These are phyloP conservation scores for Chenopodium suecicum DNA, from an alignment of 148 eudicot genomes.

Conservation along the genomic window DNA sequence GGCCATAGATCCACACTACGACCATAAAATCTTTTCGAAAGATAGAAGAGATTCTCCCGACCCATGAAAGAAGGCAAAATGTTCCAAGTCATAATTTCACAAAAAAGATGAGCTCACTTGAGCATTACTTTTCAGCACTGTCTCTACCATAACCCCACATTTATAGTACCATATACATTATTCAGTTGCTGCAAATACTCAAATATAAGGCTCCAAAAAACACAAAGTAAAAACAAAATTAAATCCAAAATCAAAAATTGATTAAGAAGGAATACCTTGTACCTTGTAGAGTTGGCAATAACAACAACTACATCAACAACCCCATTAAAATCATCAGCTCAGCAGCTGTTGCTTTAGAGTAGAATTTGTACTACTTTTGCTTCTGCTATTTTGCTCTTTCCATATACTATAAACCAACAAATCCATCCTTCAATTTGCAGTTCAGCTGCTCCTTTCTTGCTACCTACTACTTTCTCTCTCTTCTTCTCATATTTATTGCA, in stretches of 20 bases:
- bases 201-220: slow-evolving; percentile 11
- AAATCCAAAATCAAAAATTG: background rate
- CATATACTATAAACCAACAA: slow-evolving; percentile 14
- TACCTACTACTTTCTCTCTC: slow-evolving; percentile 34
- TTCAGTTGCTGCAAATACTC: background rate
- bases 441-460: slow-evolving; percentile 58
- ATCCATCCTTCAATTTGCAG: slow-evolving; percentile 26
- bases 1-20: background rate
- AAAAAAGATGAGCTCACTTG: slow-evolving; percentile 14
- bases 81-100: slow-evolving; percentile 1
- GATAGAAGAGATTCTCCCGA: background rate
- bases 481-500: slow-evolving; percentile 15
- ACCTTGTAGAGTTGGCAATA: slow-evolving; percentile 39
- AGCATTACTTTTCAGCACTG: slow-evolving; percentile 3
- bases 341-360: background rate
- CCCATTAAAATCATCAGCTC: background rate
- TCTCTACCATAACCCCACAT: background rate
- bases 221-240: background rate
- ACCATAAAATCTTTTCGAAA: background rate
- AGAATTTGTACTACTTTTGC: background rate
- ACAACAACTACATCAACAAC: background rate
- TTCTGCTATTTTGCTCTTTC: background rate
- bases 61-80: slow-evolving; percentile 28
- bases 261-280: slow-evolving; percentile 28
- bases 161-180: background rate